These are phyloP conservation scores for Uromyces viciae-fabae DNA, from an alignment of 1,284 basidiomycete genomes.

Conservation along the genomic window DNA sequence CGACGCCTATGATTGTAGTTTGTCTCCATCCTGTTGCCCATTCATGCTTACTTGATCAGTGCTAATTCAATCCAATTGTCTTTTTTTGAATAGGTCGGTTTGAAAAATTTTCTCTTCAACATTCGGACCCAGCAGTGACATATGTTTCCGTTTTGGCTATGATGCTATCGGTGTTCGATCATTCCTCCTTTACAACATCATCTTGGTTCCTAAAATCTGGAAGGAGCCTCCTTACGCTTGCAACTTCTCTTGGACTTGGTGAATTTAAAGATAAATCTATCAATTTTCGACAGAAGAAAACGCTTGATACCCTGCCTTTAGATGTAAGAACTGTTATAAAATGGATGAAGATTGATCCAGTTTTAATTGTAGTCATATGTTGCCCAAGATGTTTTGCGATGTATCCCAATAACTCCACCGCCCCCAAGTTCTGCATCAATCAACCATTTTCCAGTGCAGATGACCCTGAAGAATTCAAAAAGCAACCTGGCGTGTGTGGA, in stretches of 20 bases:
- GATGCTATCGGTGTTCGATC: conserved; percentile 11
- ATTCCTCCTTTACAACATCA: conserved; percentile 5
- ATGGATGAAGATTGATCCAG: conserved; percentile 31
- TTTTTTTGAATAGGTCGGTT: conserved; percentile 9
- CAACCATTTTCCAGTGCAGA: not conserved
- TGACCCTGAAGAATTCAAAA: not conserved
- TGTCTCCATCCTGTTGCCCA: not conserved
- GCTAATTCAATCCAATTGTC: not conserved
- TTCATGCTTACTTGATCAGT: not conserved
- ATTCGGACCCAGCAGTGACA: conserved; percentile 3
- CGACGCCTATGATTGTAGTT: conserved; percentile 5
- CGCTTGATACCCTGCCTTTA: not conserved
- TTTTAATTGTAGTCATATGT: not conserved
- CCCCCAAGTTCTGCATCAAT: conserved; percentile 7
- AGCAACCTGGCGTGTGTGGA: not conserved
- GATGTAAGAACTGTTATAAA: conserved; percentile 11
- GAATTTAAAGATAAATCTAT: not conserved
- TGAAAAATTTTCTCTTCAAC: conserved; percentile 10
- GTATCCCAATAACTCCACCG: conserved; percentile 21
- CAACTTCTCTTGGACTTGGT: not conserved
- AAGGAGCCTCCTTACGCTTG: not conserved
- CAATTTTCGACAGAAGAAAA: not conserved
- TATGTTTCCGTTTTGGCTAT: not conserved
- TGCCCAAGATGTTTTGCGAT: conserved; percentile 27
- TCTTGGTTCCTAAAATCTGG: conserved; percentile 20